These are phyloP conservation scores for Dictyostelium citrinum DNA, from an alignment of 78 protist genomes.

Conservation along the genomic window DNA sequence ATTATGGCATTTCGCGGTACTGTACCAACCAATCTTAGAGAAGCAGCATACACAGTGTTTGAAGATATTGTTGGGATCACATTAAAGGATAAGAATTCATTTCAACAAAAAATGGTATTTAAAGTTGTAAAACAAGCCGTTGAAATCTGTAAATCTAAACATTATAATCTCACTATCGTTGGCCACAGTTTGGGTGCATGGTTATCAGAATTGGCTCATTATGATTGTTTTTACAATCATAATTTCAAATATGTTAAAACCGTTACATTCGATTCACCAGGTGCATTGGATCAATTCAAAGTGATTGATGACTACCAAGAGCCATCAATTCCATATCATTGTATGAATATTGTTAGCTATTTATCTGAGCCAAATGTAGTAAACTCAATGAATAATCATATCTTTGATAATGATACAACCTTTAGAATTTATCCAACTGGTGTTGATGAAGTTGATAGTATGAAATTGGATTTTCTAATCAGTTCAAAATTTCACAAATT, in stretches of 20 bases:
- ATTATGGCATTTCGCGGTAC: constrained; percentile 5
- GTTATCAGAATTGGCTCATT: background rate
- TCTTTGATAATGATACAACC: background rate
- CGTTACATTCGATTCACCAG: background rate
- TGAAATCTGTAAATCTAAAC: background rate
- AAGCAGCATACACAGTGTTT: background rate
- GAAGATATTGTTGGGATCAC: background rate
- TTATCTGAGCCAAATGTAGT: constrained; percentile 1
- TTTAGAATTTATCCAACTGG: background rate
- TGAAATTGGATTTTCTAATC: background rate
- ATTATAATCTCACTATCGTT: background rate
- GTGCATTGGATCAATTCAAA: constrained; percentile 11
- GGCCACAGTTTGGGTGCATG: constrained; percentile 13
- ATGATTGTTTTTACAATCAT: background rate
- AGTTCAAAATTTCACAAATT: background rate
- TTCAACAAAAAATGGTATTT: background rate
- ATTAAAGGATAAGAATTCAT: background rate
- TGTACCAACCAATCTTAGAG: background rate
- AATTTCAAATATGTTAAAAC: background rate
- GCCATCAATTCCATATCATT: background rate
- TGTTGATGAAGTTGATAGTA: background rate
- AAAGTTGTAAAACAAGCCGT: background rate
- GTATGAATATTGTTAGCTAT: background rate
- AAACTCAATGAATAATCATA: constrained; percentile 4
- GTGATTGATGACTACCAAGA: background rate